Evolutionary conservation across 2,329 filamentous ascomycete genomes (phyloP), one percentile per base, ranked within the genome.

Genomic region (Aspergillus sp.): DNA sequence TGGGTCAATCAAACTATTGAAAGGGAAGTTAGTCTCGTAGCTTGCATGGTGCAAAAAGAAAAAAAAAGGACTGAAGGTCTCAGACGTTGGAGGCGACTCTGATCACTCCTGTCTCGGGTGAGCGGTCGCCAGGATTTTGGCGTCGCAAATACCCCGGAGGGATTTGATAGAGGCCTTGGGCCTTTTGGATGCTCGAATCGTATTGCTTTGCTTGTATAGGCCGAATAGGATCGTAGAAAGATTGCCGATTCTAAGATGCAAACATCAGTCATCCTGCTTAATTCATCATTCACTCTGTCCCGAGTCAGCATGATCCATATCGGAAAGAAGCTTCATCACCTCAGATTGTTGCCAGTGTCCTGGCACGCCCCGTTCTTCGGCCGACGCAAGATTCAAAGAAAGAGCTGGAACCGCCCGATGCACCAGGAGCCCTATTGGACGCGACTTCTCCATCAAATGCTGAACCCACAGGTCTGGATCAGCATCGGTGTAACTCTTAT

Each of bases 61-160:
- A 60, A 58, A 60, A 48, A 34, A 25, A 54, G 53, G 49, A 56
- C 22, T n/a, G 54, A 54, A 54, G 34, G n/a, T n/a, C n/a, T n/a
- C n/a, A 60, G 60, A 64, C 62, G 64, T 63, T 63, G 56, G 45
- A 41, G 61, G 38, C 57, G 61, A 67, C 63, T 60, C 58, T 58
- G 66, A 65, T 66, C 57, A 57, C 61, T 62, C 65, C 53, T 63
- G 66, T 38, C 56, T 13, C 34, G 15, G 38, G 34, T 19, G 30
- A 53, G 41, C 43, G 38, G 61, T 64, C 54, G 57, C 57, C 62
- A 64, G 62, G 60, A 46, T 30, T 54, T 45, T 47, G 53, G 54
- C 49, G 57, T 58, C 53, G 48, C 52, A 48, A 57, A 62, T 66
- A 54, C 43, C 48, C 15, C 30, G 52, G 43, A 52, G 38, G 13